A percentile compares a stretch with the other conserved stretches of the same genome.
phyloP scores from a whole-genome alignment of 2,329 filamentous ascomycete genomes.

The Saccharata proteae region DNA sequence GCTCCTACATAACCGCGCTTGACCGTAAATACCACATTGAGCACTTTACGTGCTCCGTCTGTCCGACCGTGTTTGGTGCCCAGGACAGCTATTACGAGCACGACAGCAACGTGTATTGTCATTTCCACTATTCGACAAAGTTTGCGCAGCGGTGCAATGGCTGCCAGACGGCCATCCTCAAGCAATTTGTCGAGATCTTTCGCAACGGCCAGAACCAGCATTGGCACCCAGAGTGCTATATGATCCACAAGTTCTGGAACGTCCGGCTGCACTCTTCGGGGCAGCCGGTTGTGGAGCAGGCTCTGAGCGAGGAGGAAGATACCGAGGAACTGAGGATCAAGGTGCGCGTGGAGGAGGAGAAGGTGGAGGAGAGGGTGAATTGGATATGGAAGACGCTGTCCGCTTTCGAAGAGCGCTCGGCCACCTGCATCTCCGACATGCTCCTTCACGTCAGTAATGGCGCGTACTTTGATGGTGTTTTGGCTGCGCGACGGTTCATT shows the following conservation, averaged over 20 bases:
- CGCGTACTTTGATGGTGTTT: slow-evolving; percentile 85
- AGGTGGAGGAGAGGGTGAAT: slow-evolving; percentile 95
- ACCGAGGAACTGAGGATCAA: slow-evolving; percentile 57
- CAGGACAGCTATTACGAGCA: slow-evolving; percentile 99
- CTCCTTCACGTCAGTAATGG: slow-evolving; percentile 96
- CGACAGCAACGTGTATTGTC: slow-evolving; percentile 90
- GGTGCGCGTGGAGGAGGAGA: slow-evolving; percentile 77
- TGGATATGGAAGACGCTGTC: slow-evolving; percentile 97
- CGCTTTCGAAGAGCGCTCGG: slow-evolving; percentile 93
- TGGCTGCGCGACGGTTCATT: slow-evolving; percentile 93
- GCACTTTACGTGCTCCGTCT: slow-evolving; percentile 96
- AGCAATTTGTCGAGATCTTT: slow-evolving; percentile 98
- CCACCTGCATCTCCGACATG: slow-evolving; percentile 98
- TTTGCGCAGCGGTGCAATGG: slow-evolving; percentile 95
- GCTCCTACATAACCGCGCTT: slow-evolving; percentile 94
- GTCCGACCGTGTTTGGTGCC: slow-evolving; percentile 93
- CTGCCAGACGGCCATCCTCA: slow-evolving; percentile 91
- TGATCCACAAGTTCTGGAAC: slow-evolving; percentile 99
- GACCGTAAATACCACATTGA: slow-evolving; percentile 99
- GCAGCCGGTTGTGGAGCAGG: slow-evolving; percentile 24
- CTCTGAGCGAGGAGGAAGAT: slow-evolving; percentile 39
- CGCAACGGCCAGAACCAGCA: slow-evolving; percentile 97
- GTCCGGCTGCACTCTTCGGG: slow-evolving; percentile 55
- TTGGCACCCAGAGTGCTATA: slow-evolving; percentile 99
- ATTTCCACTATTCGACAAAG: slow-evolving; percentile 96